phyloP scores from a whole-genome alignment of 192 early-diverging fungal genomes.

The Gamsiella multidivaricata region DNA sequence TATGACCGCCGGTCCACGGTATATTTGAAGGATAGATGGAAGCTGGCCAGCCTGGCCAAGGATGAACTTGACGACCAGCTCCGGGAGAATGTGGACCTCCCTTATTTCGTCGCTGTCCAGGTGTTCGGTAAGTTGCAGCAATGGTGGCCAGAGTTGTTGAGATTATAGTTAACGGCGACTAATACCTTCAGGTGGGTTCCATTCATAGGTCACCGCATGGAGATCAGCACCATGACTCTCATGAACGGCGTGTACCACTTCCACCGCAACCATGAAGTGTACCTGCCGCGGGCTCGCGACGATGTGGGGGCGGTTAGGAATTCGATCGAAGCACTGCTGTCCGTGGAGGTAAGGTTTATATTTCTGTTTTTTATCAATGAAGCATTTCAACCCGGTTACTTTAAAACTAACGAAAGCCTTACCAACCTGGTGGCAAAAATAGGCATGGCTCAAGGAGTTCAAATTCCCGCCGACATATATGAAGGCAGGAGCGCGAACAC shows the following conservation, averaged over 20 bases:
- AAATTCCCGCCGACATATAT: too few relatives aligned
- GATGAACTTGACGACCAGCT: background rate
- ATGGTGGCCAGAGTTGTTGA: too few relatives aligned
- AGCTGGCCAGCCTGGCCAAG: background rate
- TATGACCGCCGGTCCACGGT: background rate
- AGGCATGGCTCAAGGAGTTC: too few relatives aligned
- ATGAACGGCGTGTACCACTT: constrained; percentile 1
- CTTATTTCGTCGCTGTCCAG: background rate
- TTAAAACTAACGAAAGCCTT: too few relatives aligned
- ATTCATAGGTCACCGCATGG: background rate
- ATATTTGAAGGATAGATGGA: background rate
- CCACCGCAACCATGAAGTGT: background rate
- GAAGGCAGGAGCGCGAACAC: too few relatives aligned
- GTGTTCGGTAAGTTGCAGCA: background rate
- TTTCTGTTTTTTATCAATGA: too few relatives aligned
- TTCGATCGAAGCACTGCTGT: background rate
- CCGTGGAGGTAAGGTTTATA: too few relatives aligned
- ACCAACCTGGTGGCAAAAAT: too few relatives aligned
- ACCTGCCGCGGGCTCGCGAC: background rate
- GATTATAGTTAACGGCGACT: too few relatives aligned
- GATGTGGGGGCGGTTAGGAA: background rate
- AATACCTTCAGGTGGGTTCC: too few relatives aligned
- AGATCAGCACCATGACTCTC: background rate
- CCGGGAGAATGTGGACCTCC: background rate
- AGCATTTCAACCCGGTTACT: too few relatives aligned